Conservation (phyloP, 306 rosid genomes). For the Cicer bijugum region DNA sequence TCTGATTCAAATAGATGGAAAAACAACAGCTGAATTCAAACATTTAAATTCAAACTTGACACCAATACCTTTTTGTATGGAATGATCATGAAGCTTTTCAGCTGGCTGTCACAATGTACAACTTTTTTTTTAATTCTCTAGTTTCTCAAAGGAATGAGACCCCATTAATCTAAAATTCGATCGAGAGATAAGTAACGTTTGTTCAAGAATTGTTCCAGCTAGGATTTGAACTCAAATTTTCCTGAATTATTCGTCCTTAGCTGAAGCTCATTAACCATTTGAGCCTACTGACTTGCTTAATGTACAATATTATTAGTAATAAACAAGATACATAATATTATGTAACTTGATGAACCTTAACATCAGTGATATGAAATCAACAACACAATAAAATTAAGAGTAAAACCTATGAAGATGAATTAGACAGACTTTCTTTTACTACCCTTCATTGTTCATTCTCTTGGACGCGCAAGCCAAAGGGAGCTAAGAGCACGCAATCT, state of each 20-base stretch:
- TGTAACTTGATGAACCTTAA: conserved; percentile 26
- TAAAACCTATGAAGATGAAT: conserved; percentile 39
- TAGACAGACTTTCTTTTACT: neutral
- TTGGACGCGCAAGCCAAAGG: conserved; percentile 92
- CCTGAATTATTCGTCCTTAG: too few relatives aligned
- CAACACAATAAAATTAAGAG: conserved; percentile 32
- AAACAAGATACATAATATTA: conserved; percentile 44
- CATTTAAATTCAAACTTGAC: conserved; percentile 1
- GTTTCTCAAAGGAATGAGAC: too few relatives aligned
- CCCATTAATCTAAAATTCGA: too few relatives aligned
- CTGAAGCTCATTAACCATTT: too few relatives aligned
- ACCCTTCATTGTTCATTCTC: conserved; percentile 53
- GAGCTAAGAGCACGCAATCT: conserved; percentile 88
- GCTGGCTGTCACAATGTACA: conserved; percentile 36
- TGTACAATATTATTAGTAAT: conserved; percentile 27
- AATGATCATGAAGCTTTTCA: conserved; percentile 8
- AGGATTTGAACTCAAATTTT: too few relatives aligned
- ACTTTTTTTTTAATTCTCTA: neutral
- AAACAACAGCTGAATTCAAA: conserved; percentile 10
- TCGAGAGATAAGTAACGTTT: too few relatives aligned
- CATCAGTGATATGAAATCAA: conserved; percentile 39
- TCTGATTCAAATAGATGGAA: conserved; percentile 1
- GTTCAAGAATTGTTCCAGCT: too few relatives aligned
- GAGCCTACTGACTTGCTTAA: too few relatives aligned
- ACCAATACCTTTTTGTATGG: conserved; percentile 1